Base-by-base conservation (phyloP, 164 flowering plant species). In the Cinnamomum micranthum region DNA sequence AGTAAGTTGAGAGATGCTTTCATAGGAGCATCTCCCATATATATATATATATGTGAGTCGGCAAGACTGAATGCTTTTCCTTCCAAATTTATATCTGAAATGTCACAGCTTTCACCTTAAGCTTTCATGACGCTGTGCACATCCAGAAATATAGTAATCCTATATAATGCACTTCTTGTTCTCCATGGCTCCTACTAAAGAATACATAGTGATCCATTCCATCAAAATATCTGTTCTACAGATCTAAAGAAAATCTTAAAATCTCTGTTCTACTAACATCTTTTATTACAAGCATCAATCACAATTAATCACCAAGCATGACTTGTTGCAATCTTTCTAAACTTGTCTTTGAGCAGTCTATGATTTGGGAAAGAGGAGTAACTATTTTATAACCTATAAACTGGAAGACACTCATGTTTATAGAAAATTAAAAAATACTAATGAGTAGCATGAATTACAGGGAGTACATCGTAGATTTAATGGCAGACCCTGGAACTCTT, bases 401-500 rank as follows among this genome's bases (percentile, higher is more conserved):
- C 9, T 20, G 17, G 60, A 55, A 20, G 60, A 3, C 23, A 55
- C 9, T 6, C 55, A 35, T 35, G 25, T 35, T 41, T 9, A 41
- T 69, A 58, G 60, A 20, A 60, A 55, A 51, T 75, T 55, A 4
- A 55, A 55, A 20, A 55, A 68, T 75, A 66, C 60, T 77, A 50
- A 63, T 70, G 68, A 51, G 20, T 75, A 10, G 65, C 73, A 20
- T 80, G 75, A 35, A 71, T 86, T 76, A 73, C 93, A 95, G 99
- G 93, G 98, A 93, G 79, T 93, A 89, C 82, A 93, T 95, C 78
- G 89, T 95, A 77, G 99, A 95, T 80, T 87, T 95, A 66, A 93
- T 92, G 97, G 92, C 94, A 50, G 99, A 83, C 77, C 99, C 99
- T 58, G 99, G 99, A 55, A 88, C 98, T 19, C 95, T 95, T 68